These are phyloP conservation scores for Cyanidiococcus yangmingshanensis DNA, from an alignment of 23 red algal species.

Conservation along the genomic window DNA sequence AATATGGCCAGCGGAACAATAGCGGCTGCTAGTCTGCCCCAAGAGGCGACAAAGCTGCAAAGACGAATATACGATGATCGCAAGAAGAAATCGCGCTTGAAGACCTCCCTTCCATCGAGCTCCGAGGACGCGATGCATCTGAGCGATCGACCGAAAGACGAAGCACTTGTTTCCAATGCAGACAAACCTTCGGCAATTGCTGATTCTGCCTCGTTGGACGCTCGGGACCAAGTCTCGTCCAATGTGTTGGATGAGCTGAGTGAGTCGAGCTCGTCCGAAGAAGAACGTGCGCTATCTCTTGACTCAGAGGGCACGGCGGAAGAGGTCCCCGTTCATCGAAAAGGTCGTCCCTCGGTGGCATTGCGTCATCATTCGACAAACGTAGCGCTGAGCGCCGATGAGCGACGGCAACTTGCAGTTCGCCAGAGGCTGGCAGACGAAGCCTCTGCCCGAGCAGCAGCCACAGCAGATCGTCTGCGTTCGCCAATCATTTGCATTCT, in stretches of 20 bases:
- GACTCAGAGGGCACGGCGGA: background rate
- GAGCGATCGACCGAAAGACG: constrained; percentile 19
- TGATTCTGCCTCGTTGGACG: background rate
- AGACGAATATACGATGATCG: background rate
- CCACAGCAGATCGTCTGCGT: constrained; percentile 44
- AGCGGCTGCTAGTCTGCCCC: background rate
- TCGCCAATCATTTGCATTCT: constrained; percentile 97
- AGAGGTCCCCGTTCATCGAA: constrained; percentile 23
- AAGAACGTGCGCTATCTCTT: background rate
- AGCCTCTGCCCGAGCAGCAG: background rate
- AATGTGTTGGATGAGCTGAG: background rate
- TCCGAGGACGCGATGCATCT: background rate
- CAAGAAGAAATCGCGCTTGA: background rate
- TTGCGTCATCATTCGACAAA: constrained; percentile 20
- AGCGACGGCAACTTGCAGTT: constrained; percentile 20
- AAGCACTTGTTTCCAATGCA: constrained; percentile 36
- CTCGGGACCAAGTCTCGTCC: background rate
- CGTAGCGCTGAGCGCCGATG: background rate
- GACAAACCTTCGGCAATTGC: background rate
- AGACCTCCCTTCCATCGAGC: constrained; percentile 6
- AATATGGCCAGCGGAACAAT: constrained; percentile 45
- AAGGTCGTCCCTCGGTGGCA: constrained; percentile 22
- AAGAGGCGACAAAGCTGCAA: background rate
- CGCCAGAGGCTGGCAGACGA: background rate
- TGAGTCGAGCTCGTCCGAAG: background rate